Percentiles rank a stretch among this genome's conserved stretches.
Conservation (phyloP, 2,329 filamentous ascomycete genomes). For the Fusarium mexicanum region DNA sequence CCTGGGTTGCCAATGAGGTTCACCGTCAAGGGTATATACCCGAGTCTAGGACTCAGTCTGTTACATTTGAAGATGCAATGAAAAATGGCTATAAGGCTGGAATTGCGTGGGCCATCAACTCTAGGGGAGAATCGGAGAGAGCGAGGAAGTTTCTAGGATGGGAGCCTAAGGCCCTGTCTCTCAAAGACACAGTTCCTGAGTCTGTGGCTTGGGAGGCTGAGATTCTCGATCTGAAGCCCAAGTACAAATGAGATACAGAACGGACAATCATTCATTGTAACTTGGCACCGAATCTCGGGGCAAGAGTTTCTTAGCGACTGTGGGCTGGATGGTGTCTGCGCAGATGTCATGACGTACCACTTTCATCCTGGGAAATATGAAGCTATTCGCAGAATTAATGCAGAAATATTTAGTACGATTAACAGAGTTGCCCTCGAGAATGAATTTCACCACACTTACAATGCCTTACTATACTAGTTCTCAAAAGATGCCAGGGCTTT, state of each 20-base stretch:
- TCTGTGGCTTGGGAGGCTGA: constrained; percentile 52
- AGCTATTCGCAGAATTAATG: background rate
- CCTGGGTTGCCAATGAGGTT: constrained; percentile 64
- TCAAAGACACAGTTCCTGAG: constrained; percentile 53
- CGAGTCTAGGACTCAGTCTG: constrained; percentile 41
- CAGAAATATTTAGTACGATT: background rate
- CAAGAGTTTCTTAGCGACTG: background rate
- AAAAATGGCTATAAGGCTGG: constrained; percentile 41
- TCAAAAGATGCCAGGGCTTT: background rate
- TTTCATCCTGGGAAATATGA: background rate
- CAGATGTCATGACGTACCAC: background rate
- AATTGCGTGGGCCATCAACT: constrained; percentile 53
- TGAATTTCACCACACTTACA: background rate
- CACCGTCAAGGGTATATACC: constrained; percentile 46
- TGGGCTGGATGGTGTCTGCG: background rate
- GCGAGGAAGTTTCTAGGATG: constrained; percentile 59
- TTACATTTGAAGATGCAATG: constrained; percentile 44
- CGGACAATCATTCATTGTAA: background rate
- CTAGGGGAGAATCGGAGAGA: constrained; percentile 54
- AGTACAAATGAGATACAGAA: constrained; percentile 26
- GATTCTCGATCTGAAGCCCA: constrained; percentile 47
- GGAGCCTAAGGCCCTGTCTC: constrained; percentile 48
- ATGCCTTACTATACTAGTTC: background rate
- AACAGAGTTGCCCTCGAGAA: too few species aligned
- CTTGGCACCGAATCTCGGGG: rapidly evolving